A percentile compares a stretch with the other conserved stretches of the same genome.
These are phyloP conservation scores for Paraconiothyrium brasiliense DNA, from an alignment of 2,329 filamentous ascomycete species.

Conservation along the genomic window DNA sequence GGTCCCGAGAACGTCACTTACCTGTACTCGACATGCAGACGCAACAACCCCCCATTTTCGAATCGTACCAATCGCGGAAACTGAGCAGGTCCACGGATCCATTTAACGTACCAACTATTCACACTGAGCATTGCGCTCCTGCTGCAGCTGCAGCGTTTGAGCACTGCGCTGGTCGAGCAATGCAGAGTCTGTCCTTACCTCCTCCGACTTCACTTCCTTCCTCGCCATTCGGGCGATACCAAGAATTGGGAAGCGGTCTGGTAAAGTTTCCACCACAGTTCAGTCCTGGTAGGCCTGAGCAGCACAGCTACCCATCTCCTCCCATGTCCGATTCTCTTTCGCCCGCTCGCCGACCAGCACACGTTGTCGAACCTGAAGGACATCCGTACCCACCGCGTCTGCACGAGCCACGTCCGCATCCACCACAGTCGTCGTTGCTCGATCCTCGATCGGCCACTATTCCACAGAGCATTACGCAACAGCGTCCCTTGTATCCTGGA, in stretches of 20 bases:
- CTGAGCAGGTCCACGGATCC: slow-evolving; percentile 29
- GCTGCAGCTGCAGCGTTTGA: slow-evolving; percentile 48
- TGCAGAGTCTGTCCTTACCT: slow-evolving; percentile 54
- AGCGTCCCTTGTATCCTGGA: slow-evolving; percentile 43
- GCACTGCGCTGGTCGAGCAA: slow-evolving; percentile 50
- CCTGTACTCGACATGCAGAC: slow-evolving; percentile 44
- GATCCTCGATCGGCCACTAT: slow-evolving; percentile 35
- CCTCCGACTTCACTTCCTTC: slow-evolving; percentile 47
- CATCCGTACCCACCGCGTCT: slow-evolving; percentile 37
- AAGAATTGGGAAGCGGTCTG: slow-evolving; percentile 48
- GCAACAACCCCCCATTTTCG: slow-evolving; percentile 33
- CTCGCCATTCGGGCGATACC: slow-evolving; percentile 49
- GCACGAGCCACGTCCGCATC: slow-evolving; percentile 36
- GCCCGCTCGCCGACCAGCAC: slow-evolving; percentile 50
- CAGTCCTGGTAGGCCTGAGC: slow-evolving; percentile 48
- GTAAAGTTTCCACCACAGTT: slow-evolving; percentile 45
- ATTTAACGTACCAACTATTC: slow-evolving; percentile 31
- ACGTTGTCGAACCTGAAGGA: slow-evolving; percentile 43
- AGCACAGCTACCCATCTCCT: slow-evolving; percentile 57
- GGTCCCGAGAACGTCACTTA: slow-evolving; percentile 39
- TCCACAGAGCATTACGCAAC: slow-evolving; percentile 31
- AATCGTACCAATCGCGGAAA: slow-evolving; percentile 31
- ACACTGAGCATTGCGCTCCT: slow-evolving; percentile 40
- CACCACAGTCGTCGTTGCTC: slow-evolving; percentile 35
- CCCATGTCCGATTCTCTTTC: slow-evolving; percentile 63